Base-by-base conservation (phyloP, 1,139 yeast species). In the Sugiyamaella novakii region DNA sequence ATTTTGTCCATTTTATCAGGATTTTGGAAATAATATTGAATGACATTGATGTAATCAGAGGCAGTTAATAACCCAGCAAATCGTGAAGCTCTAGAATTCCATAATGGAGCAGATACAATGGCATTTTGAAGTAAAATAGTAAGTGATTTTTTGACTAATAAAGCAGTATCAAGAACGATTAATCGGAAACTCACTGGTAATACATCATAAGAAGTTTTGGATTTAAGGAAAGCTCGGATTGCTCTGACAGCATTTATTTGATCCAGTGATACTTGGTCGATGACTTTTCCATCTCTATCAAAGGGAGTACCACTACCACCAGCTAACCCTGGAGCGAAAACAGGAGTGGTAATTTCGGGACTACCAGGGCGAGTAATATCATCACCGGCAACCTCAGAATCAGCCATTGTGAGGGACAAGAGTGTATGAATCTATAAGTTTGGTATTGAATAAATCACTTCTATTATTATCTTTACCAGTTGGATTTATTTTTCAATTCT, bases 31-130 rank as follows among this genome's bases (percentile, higher is more conserved):
- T 91, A 92, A 70, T 92, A 92, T 66, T 92, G 96, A 56, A 94
- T 88, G 44, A 92, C 98, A 62, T 92, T 92, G 59, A 92, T 87
- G 67, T 91, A 94, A 71, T 94, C 98, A 38, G 87, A 80, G 25
- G 95, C 84, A 2, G 98, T 92, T 64, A 94, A 74, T 55, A 94
- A 77, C 3, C 99, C 99, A 1, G 98, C 98, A 72, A 92, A 94
- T 60, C 87, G 76, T 17, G 95, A 85, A 4, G 87, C 84, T 63
- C 84, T 80, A 52, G 89, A 85, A 67, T 92, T 87, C 99, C 99
- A 94, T 53, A 94, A 74, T 2, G 99, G 98, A 2, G 98, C 98
- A 43, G 95, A 84, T 27, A 94, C 97, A 61, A 94, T 88, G 64
- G 88, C 87, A 67, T 94, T 94, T 65, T 94, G 98, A 48, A 92